Evolutionary conservation across 2,329 filamentous ascomycete genomes (phyloP), one percentile per base, ranked within the genome.

Genomic region (Dactylellina cionopaga): DNA sequence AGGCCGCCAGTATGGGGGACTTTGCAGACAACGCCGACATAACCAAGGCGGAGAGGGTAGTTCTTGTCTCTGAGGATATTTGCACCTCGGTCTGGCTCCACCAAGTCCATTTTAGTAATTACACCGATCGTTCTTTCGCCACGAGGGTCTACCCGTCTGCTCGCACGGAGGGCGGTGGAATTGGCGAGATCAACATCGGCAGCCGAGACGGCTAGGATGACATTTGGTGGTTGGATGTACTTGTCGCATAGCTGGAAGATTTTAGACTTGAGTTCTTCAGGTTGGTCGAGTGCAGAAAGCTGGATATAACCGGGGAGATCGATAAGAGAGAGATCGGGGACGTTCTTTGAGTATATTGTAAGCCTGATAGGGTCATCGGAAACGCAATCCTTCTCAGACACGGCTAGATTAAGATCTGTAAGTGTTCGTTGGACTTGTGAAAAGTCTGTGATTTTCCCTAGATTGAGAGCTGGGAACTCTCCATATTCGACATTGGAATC

Each of bases 101-200:
- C 93, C 19, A 99, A 85, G 78, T 99, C 95, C 94, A 99, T 97
- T 83, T 99, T 99, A 2, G 95, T 99, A 41, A 99, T 89, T n/a
- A 99, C 95, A 44, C 95, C 95, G 78, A 99, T 99, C 0, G 95
- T 99, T 74, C 95, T 87, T 81, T 99, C 95, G 60, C 95, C 95
- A 72, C 95, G 86, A 0, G 95, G 95, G 78, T 99, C 95, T 25
- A 98, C 93, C 76, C 94, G 87, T 74, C 95, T 87, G 76, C 93
- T 96, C 15, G 95, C 92, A 76, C 93, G 86, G 22, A 99, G 82
- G 4, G 95, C 93, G 5, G 95, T 95, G 0, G 95, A 99, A 80
- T 99, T 99, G 19, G 95, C 95, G 65, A 99, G 82, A 83, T 99
- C 95, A 15, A 99, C 95, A 81, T 99, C 95, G 22, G 95, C 95